Percentiles rank a stretch among this genome's conserved stretches.
These are phyloP conservation scores for Citrus inodora DNA, from an alignment of 345 rosid species.

Conservation along the genomic window DNA sequence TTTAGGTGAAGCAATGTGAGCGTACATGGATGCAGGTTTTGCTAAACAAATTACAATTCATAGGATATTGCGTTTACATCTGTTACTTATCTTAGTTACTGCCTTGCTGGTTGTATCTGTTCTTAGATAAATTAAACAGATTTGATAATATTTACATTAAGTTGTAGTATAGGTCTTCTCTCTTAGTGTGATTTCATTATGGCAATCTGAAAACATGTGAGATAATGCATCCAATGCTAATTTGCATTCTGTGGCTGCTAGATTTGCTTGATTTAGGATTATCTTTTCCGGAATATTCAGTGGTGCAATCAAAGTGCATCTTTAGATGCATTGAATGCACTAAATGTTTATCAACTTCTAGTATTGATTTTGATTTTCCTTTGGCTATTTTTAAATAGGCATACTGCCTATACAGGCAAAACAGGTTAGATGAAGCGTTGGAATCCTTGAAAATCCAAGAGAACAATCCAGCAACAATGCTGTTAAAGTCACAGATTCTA, in stretches of 20 bases:
- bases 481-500: slow-evolving; percentile 82
- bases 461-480: slow-evolving; percentile 45
- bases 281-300: background rate
- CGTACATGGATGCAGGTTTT: background rate
- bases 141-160: background rate
- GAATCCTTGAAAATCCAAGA: slow-evolving; percentile 51
- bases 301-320: background rate
- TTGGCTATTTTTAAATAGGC: slow-evolving; percentile 42
- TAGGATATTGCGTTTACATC: background rate
- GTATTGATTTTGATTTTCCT: background rate
- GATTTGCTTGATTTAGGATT: background rate
- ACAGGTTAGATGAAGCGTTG: slow-evolving; percentile 78
- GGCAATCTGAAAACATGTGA: background rate
- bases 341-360: background rate
- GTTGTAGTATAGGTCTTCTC: background rate
- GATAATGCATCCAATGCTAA: background rate
- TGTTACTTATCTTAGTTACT: background rate
- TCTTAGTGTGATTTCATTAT: background rate
- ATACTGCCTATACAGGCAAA: slow-evolving; percentile 87
- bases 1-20: background rate
- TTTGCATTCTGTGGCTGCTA: background rate
- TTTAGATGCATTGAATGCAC: background rate
- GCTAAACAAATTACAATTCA: background rate
- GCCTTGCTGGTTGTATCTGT: too few species aligned
- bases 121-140: too few species aligned